Evolutionary conservation across 176 grass and related monocot genomes (phyloP), one percentile per base, ranked within the genome.

Genomic region (Thinopyrum elongatum): DNA sequence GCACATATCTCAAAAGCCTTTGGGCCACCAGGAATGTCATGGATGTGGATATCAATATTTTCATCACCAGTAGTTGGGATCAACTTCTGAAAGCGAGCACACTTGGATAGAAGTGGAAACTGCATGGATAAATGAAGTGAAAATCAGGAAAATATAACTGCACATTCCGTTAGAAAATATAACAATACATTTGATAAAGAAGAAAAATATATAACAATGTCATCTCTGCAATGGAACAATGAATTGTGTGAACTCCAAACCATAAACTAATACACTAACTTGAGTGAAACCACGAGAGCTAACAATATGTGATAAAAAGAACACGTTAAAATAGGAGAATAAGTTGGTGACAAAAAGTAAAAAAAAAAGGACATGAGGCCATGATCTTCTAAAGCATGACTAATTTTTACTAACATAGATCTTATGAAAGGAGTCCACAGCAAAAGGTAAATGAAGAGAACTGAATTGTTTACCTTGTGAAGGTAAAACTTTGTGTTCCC

Each of bases 21-120:
- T 26, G 97, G 70, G 15, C 97, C 97, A 80, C 97, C 94, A 58
- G 97, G 97, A 79, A 99, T 89, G 36, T 99, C 92, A 30, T 88
- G 72, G 78, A 96, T 90, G 66, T 88, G 92, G 42, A 99, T 90
- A 31, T 99, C 94, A 57, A 64, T 87, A 51, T 80, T 92, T 76
- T 86, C 85, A 60, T 94, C 94, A 65, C 69, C 83, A 27, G 92
- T 80, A 35, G 90, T 92, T 59, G 88, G 83, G 63, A 99, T 85
- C 71, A 99, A 78, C 79, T 90, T 99, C 67, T 96, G 97, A 84
- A 99, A 91, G 47, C 76, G 93, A 71, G 61, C 84, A 68, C 97
- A 92, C 87, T 94, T 96, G 77, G 97, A 96, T 33, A 98, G 80
- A 87, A 98, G 92, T 14, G 94, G 94, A 87, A 96, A 98, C 97